A percentile compares a stretch with the other conserved stretches of the same genome.
These are phyloP conservation scores for Trifolium repens DNA, from an alignment of 306 rosid species.

Conservation along the genomic window DNA sequence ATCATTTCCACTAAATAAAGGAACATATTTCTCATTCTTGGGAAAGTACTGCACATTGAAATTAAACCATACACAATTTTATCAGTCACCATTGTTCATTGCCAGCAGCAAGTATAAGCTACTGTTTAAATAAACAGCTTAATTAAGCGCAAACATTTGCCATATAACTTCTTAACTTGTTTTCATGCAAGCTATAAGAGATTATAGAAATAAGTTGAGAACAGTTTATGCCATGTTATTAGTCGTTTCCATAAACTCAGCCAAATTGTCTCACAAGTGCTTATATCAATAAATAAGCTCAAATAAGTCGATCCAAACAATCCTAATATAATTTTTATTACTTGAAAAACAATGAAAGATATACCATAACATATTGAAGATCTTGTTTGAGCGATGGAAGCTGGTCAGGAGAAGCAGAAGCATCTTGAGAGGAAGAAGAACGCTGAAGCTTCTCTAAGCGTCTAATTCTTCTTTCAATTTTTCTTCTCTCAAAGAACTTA, in stretches of 20 bases:
- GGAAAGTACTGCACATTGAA: slow-evolving; percentile 84
- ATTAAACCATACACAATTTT: background rate
- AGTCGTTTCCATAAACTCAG: too few relatives aligned
- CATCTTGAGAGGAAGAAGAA: slow-evolving; percentile 51
- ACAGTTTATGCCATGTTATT: too few relatives aligned
- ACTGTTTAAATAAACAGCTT: background rate
- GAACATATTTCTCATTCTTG: slow-evolving; percentile 89
- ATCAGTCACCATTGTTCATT: background rate
- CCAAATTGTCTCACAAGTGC: too few relatives aligned
- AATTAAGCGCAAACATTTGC: background rate
- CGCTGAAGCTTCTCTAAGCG: slow-evolving; percentile 89
- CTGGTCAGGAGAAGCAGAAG: slow-evolving; percentile 65
- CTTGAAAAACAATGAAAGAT: slow-evolving; percentile 7
- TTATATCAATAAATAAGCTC: background rate
- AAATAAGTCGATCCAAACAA: background rate
- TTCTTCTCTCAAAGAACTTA: slow-evolving; percentile 95
- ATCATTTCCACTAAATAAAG: slow-evolving; percentile 80
- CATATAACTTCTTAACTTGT: background rate
- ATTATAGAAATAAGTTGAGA: too few relatives aligned
- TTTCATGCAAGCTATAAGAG: background rate
- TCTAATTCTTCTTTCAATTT: slow-evolving; percentile 86
- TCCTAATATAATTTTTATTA: background rate
- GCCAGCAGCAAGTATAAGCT: background rate
- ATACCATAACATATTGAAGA: slow-evolving; percentile 92
- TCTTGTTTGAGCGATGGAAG: slow-evolving; percentile 84